Conservation (phyloP, 176 grass and related monocot species). For the Luzula sylvatica region DNA sequence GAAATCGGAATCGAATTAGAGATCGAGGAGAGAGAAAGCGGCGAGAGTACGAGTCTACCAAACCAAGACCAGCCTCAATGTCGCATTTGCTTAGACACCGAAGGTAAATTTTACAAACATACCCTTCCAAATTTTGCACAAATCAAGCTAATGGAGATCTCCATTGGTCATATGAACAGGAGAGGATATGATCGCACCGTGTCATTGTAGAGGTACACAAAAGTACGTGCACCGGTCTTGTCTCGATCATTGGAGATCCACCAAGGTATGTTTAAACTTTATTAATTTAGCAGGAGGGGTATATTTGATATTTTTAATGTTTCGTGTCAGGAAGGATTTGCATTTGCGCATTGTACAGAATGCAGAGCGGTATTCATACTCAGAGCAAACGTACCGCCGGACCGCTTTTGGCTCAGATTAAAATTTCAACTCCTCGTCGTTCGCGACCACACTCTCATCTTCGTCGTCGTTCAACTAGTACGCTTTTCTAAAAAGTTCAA, state of each 20-base stretch:
- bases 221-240: slow-evolving; percentile 94
- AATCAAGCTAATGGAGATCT: neutral
- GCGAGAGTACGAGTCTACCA: slow-evolving; percentile 22
- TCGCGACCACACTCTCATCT: slow-evolving; percentile 91
- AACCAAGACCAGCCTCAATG: slow-evolving; percentile 69
- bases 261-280: slow-evolving; percentile 61
- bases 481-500: slow-evolving; percentile 6
- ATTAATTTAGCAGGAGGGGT: no score
- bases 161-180: slow-evolving; percentile 26
- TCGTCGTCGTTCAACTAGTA: slow-evolving; percentile 89
- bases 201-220: slow-evolving; percentile 87
- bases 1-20: no score
- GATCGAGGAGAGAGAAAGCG: no score
- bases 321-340: slow-evolving; percentile 91
- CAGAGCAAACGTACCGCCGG: slow-evolving; percentile 87
- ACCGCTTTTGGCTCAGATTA: slow-evolving; percentile 83
- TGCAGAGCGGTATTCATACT: slow-evolving; percentile 80
- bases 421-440: slow-evolving; percentile 89
- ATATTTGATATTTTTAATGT: no score
- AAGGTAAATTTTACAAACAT: slow-evolving; percentile 36
- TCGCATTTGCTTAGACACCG: slow-evolving; percentile 88
- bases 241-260: slow-evolving; percentile 97
- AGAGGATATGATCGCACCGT: slow-evolving; percentile 82
- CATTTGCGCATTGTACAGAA: slow-evolving; percentile 97
- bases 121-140: neutral